Evolutionary conservation across 768 basidiomycete genomes (phyloP), one percentile per base, ranked within the genome.

Genomic region (Dendrothele bispora): DNA sequence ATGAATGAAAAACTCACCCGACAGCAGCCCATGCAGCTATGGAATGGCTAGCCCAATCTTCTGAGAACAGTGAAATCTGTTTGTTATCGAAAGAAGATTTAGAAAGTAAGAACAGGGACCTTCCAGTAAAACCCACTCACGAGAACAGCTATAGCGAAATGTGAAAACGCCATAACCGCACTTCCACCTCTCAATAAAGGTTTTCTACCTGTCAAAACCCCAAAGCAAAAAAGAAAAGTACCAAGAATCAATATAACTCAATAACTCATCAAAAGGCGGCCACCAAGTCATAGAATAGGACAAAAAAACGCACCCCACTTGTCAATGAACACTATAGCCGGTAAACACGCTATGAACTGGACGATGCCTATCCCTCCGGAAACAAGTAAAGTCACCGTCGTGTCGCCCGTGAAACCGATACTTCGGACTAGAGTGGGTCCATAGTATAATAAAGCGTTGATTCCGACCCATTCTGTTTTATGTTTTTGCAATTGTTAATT

Each of bases 401-500:
- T n/a, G 49, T 83, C 79, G 15, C 84, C 83, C 18, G 69, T 66
- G 22, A 91, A 51, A 4, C 87, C 88, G 36, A 91, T 73, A 41
- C 70, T 80, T 26, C 62, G 73, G 38, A 91, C 77, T 3, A 92
- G 71, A 0, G 80, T 82, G 1, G 90, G 90, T 1, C 88, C 89
- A 55, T 90, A 92, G 56, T 91, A 92, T 7, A 91, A 69, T 26
- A 92, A 61, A 8, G 90, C 88, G 57, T 91, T 92, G 52, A 91
- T 92, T 2, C 90, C 90, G 49, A 82, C 85, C 90, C 90, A 91
- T 68, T 91, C 88, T 91, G 56, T 15, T 12, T 34, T 20, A 1
- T 12, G 46, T 14, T 8, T n/a, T 40, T 18, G 20, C 36, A 20
- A 30, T 7, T 20, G n/a, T 3, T 11, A 12, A 7, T 15, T 21